A percentile compares a stretch with the other conserved stretches of the same genome.
Evolutionary conservation across 805 yeast species (phyloP).

Genomic region (Kuraishia ogatae): DNA sequence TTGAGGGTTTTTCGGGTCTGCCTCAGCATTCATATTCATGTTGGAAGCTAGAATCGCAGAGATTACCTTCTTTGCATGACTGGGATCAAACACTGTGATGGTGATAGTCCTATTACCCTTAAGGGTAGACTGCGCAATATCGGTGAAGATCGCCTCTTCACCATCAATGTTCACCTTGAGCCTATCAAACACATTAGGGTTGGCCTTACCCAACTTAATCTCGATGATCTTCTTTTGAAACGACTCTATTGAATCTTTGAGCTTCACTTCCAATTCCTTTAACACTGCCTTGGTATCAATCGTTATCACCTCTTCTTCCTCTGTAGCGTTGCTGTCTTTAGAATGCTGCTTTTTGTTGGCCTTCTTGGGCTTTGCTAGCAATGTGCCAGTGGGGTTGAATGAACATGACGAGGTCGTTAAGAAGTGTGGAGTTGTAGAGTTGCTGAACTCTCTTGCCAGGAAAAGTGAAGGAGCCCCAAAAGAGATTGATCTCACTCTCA

Average conservation of each 20-base stretch:
- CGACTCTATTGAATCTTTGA: slow-evolving; percentile 37
- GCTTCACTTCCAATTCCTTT: slow-evolving; percentile 30
- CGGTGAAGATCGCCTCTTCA: slow-evolving; percentile 41
- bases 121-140: slow-evolving; percentile 62
- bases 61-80: slow-evolving; percentile 56
- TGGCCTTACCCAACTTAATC: slow-evolving; percentile 60
- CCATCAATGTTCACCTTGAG: slow-evolving; percentile 42
- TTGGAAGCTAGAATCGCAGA: slow-evolving; percentile 63
- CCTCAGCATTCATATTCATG: slow-evolving; percentile 73
- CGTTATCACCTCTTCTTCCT: not conserved
- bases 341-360: not conserved
- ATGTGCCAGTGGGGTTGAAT: not conserved
- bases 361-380: not conserved
- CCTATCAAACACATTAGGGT: slow-evolving; percentile 56
- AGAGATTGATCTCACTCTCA: too few species aligned
- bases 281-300: slow-evolving; percentile 23
- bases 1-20: slow-evolving; percentile 64
- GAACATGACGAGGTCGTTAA: not conserved
- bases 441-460: not conserved
- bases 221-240: slow-evolving; percentile 53
- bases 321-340: not conserved
- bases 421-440: not conserved
- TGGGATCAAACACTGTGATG: slow-evolving; percentile 86
- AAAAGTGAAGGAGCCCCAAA: too few species aligned
- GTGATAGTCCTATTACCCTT: slow-evolving; percentile 59